Evolutionary conservation across 169 alveolate genomes (phyloP).

Genomic region (Cryptosporidium parvum): DNA sequence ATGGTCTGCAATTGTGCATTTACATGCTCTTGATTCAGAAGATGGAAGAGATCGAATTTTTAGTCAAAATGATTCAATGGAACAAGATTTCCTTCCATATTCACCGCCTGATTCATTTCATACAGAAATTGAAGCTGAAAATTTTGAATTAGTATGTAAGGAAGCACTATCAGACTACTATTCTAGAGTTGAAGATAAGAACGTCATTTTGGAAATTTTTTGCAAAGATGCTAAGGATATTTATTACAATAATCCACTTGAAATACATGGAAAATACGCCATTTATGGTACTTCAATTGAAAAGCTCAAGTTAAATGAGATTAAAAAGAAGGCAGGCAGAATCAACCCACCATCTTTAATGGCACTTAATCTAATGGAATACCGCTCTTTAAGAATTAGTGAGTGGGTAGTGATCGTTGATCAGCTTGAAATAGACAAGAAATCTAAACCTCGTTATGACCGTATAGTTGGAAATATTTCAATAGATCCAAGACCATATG

Average conservation of each 20-base stretch:
- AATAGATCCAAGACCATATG: conserved; percentile 57
- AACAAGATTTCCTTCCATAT: conserved; percentile 40
- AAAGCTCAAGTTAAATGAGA: conserved; percentile 4
- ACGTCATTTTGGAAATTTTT: conserved; percentile 20
- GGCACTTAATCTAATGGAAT: conserved; percentile 61
- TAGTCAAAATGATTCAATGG: neutral
- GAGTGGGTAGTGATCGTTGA: conserved; percentile 41
- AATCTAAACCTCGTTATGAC: conserved; percentile 62
- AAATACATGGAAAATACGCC: conserved; percentile 16
- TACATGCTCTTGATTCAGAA: conserved; percentile 70
- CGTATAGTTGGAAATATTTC: conserved; percentile 48
- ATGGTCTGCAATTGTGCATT: conserved; percentile 72
- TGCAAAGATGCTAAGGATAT: conserved; percentile 61
- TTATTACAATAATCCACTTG: conserved; percentile 44
- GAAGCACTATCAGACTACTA: conserved; percentile 2
- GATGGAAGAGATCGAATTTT: conserved; percentile 70
- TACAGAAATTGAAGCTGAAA: conserved; percentile 50
- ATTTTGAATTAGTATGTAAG: conserved; percentile 25
- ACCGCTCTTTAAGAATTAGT: conserved; percentile 48
- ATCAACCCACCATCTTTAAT: conserved; percentile 44
- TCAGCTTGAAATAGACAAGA: conserved; percentile 38
- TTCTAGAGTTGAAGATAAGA: conserved; percentile 43
- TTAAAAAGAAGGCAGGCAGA: conserved; percentile 42
- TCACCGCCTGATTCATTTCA: conserved; percentile 49
- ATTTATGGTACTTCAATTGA: conserved; percentile 36